phyloP scores from a whole-genome alignment of 2,329 filamentous ascomycete genomes.

The Xylaria sp. region DNA sequence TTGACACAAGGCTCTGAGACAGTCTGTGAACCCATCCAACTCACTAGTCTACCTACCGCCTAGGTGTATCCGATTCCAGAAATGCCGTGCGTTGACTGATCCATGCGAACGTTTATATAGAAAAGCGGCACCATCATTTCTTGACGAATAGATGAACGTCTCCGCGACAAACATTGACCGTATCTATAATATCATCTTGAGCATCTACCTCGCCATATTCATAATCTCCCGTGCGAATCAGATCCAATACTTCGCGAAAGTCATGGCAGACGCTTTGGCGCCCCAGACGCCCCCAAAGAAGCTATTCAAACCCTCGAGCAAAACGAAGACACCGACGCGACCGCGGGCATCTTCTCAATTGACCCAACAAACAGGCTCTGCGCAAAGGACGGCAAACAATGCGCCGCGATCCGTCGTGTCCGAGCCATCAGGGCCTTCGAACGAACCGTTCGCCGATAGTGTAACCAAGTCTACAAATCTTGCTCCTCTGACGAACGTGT shows the following conservation, averaged over 20 bases:
- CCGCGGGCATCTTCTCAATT: slow-evolving; percentile 35
- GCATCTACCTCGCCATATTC: slow-evolving; percentile 42
- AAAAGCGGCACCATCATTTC: background rate
- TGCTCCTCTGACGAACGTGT: slow-evolving; percentile 38
- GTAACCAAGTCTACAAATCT: slow-evolving; percentile 37
- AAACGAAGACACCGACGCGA: slow-evolving; percentile 48
- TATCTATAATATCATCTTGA: slow-evolving; percentile 42
- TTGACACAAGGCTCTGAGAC: no score
- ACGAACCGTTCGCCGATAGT: slow-evolving; percentile 26
- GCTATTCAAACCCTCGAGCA: slow-evolving; percentile 49
- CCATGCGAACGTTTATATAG: slow-evolving; percentile 19
- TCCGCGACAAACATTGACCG: slow-evolving; percentile 36
- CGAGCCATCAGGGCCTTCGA: slow-evolving; percentile 21
- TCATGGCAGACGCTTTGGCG: slow-evolving; percentile 45
- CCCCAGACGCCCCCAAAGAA: slow-evolving; percentile 48
- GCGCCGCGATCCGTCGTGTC: slow-evolving; percentile 20
- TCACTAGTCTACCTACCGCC: slow-evolving; percentile 1
- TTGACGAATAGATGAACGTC: slow-evolving; percentile 17
- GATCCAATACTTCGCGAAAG: slow-evolving; percentile 35
- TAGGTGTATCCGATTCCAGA: background rate
- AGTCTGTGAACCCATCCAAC: no score
- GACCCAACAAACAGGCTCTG: slow-evolving; percentile 6
- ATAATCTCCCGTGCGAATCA: slow-evolving; percentile 41
- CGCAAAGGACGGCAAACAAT: background rate
- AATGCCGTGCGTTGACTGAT: slow-evolving; percentile 1